phyloP scores from a whole-genome alignment of 163 green algal genomes.

The Scenedesmus sp. region DNA sequence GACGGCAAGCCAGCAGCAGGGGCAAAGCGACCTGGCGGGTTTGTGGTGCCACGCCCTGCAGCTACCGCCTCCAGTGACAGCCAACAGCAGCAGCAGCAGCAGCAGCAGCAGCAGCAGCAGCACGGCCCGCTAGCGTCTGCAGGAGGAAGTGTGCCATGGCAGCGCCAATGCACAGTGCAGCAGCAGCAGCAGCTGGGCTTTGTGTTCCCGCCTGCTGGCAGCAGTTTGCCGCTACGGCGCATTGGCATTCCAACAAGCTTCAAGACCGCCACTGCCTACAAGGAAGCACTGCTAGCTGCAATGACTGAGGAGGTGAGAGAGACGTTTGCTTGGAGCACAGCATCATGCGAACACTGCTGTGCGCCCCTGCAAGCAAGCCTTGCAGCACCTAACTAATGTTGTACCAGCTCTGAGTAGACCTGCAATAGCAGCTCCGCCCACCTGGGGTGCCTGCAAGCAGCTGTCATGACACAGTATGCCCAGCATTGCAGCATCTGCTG shows the following conservation, averaged over 20 bases:
- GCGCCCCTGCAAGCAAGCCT: background rate
- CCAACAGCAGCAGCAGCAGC: background rate
- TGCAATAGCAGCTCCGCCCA: background rate
- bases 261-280: background rate
- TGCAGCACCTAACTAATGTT: background rate
- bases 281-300: conserved; percentile 1
- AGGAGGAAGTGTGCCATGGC: background rate
- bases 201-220: background rate
- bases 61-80: background rate
- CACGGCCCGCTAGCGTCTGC: background rate
- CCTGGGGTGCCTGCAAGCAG: background rate
- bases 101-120: too few species aligned
- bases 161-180: background rate
- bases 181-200: conserved; percentile 16
- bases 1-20: background rate
- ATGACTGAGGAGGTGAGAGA: conserved; percentile 26
- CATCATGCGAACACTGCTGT: background rate
- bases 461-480: background rate
- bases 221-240: background rate
- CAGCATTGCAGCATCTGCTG: background rate
- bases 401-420: background rate
- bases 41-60: background rate
- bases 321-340: too few species aligned
- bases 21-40: background rate
- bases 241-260: background rate